phyloP scores from a whole-genome alignment of 1,284 basidiomycete genomes.

The Rhodotorula sp. region DNA sequence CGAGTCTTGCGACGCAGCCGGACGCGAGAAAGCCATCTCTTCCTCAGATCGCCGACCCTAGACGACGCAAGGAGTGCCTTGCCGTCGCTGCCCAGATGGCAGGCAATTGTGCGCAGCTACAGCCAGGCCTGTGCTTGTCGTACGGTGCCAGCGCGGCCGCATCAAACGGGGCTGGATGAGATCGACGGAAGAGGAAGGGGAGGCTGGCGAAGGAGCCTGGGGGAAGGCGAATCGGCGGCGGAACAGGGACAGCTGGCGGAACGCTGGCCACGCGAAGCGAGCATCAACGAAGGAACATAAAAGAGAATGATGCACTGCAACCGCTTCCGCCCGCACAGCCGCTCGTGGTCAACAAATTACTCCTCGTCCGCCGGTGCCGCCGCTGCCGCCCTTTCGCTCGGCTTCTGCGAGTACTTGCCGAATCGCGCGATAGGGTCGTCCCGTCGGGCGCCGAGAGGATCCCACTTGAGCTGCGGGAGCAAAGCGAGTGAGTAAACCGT shows the following conservation, averaged over 20 bases:
- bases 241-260: neutral
- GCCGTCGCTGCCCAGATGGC: too few relatives aligned
- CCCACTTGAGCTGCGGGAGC: conserved; percentile 39
- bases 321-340: neutral
- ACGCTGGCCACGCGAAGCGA: neutral
- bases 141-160: too few relatives aligned
- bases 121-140: too few relatives aligned
- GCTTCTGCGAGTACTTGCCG: conserved; percentile 20
- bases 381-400: conserved; percentile 22
- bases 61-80: too few relatives aligned
- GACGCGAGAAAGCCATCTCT: too few relatives aligned
- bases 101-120: too few relatives aligned
- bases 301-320: neutral
- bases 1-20: too few relatives aligned
- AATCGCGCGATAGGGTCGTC: conserved; percentile 36
- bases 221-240: neutral
- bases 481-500: neutral
- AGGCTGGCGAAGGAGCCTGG: neutral
- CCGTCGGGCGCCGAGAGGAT: conserved; percentile 24
- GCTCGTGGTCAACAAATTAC: conserved; percentile 3
- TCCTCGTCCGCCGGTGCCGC: conserved; percentile 21
- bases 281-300: neutral
- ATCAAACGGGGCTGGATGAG: neutral
- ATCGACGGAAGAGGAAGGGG: neutral
- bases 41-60: too few relatives aligned